Evolutionary conservation across 495 filamentous ascomycete genomes (phyloP).

Genomic region (Penicillium bovifimosum): DNA sequence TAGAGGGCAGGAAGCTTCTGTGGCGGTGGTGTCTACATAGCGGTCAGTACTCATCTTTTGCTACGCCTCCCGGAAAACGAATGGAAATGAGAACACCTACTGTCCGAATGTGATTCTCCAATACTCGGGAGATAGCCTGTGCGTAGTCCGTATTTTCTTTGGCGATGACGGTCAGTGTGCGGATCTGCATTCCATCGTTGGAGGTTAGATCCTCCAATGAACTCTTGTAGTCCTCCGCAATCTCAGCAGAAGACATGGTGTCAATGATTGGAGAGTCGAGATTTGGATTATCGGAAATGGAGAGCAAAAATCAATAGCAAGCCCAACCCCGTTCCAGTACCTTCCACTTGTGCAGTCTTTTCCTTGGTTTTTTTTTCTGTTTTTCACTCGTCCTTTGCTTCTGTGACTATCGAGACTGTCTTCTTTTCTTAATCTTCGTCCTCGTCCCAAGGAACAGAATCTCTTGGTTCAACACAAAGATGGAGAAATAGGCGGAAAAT

Average conservation of each 20-base stretch:
- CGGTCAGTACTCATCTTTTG: constrained; percentile 31
- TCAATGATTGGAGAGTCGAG: constrained; percentile 18
- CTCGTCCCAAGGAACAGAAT: constrained; percentile 19
- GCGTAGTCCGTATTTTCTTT: constrained; percentile 95
- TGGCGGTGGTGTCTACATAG: constrained; percentile 66
- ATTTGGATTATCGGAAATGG: background rate
- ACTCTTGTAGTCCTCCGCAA: constrained; percentile 90
- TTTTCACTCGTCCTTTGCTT: constrained; percentile 10
- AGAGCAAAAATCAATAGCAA: background rate
- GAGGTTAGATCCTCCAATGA: constrained; percentile 85
- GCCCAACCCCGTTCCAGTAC: background rate
- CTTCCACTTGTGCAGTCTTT: constrained; percentile 5
- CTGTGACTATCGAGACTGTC: constrained; percentile 24
- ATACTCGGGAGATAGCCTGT: constrained; percentile 76
- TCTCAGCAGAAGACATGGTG: constrained; percentile 82
- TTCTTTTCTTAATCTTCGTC: constrained; percentile 31
- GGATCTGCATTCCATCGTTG: constrained; percentile 89
- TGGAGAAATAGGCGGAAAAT: constrained; percentile 44
- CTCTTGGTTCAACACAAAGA: constrained; percentile 34
- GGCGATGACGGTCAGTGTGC: constrained; percentile 91
- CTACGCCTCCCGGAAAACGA: constrained; percentile 9
- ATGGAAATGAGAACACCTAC: constrained; percentile 53
- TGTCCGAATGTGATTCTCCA: constrained; percentile 88
- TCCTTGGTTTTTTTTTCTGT: constrained; percentile 14
- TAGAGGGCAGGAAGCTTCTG: constrained; percentile 94